phyloP scores from a whole-genome alignment of 2,329 filamentous ascomycete species.

The Rhinocladiella mackenziei region DNA sequence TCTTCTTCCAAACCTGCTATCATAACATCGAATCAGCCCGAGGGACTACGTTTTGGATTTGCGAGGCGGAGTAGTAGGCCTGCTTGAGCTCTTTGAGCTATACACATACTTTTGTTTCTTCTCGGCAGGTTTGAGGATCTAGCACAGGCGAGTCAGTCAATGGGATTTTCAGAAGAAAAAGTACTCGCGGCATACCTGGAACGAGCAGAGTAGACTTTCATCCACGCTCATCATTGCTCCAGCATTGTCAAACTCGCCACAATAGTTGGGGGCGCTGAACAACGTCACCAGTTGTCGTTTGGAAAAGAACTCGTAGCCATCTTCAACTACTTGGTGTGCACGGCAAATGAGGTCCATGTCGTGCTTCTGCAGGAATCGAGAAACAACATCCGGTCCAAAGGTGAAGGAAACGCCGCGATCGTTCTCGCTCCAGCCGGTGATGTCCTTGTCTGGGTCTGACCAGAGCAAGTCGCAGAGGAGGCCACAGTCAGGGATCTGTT shows the following conservation, averaged over 20 bases:
- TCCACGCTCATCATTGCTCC: constrained; percentile 99
- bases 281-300: constrained; percentile 96
- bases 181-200: constrained; percentile 65
- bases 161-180: constrained; percentile 3
- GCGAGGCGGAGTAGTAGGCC: constrained; percentile 66
- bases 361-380: constrained; percentile 95
- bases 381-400: constrained; percentile 95
- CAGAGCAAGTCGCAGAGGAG: constrained; percentile 95
- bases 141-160: constrained; percentile 16
- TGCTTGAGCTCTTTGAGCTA: constrained; percentile 66
- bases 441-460: constrained; percentile 99
- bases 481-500: constrained; percentile 92
- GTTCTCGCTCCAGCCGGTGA: constrained; percentile 98
- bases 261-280: constrained; percentile 98
- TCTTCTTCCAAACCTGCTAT: constrained; percentile 92
- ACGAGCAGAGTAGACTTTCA: constrained; percentile 95
- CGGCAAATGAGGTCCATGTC: constrained; percentile 99
- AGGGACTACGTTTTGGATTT: constrained; percentile 63
- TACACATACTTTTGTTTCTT: constrained; percentile 99
- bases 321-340: constrained; percentile 97
- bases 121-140: constrained; percentile 99
- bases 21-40: constrained; percentile 64
- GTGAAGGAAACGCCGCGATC: constrained; percentile 98
- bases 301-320: constrained; percentile 99
- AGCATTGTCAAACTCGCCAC: constrained; percentile 98